Percentiles rank a stretch among this genome's conserved stretches.
These are phyloP conservation scores for Aristolochia fimbriata DNA, from an alignment of 164 flowering plant genomes.

Conservation along the genomic window DNA sequence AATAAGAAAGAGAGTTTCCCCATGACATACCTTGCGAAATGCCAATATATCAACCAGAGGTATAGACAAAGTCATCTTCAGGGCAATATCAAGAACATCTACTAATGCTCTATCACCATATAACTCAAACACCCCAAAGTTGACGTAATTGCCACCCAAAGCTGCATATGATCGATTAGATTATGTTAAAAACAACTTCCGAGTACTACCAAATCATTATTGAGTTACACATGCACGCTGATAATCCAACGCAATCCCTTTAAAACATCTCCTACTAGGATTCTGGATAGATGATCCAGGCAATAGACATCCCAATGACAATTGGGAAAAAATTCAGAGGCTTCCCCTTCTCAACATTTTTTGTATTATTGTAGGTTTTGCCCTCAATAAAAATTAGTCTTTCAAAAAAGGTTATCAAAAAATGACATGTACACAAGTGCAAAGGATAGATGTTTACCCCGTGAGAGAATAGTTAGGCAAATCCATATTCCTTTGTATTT, in stretches of 20 bases:
- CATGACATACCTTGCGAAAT: conserved; percentile 58
- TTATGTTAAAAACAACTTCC: neutral
- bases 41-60: conserved; percentile 87
- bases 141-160: conserved; percentile 90
- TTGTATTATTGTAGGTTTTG: no score
- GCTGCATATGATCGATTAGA: conserved; percentile 29
- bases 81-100: conserved; percentile 81
- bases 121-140: conserved; percentile 96
- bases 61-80: conserved; percentile 82
- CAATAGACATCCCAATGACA: no score
- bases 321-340: no score
- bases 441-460: conserved; percentile 39
- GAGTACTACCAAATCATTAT: neutral
- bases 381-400: neutral
- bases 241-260: no score
- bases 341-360: no score
- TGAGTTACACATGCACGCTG: neutral
- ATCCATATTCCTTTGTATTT: conserved; percentile 99
- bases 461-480: conserved; percentile 62
- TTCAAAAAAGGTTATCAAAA: neutral
- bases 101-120: conserved; percentile 98
- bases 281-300: no score
- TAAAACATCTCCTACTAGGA: no score
- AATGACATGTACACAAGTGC: neutral
- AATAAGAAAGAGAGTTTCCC: no score